Base-by-base conservation (phyloP, 2,329 filamentous ascomycete species). In the Penicillium griseofulvum region DNA sequence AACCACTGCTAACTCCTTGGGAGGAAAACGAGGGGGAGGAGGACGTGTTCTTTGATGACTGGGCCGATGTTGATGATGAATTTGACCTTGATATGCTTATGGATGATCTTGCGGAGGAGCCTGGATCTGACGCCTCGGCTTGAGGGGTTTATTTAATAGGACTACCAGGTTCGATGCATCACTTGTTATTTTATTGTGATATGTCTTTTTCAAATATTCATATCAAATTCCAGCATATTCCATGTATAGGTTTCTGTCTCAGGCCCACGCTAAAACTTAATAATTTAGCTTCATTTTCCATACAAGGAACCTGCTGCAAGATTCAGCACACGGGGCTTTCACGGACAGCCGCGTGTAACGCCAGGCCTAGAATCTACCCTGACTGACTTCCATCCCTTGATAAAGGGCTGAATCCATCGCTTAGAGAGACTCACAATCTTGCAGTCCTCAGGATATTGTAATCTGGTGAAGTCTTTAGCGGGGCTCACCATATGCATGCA, bases 51-150 rank as follows among this genome's bases (percentile, higher is more conserved):
- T 39, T 22, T 49, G 51, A 26, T n/a, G 50, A 48, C 19, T 50
- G 48, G 47, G 43, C 43, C 24, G 51, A 53, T n/a, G 42, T 49
- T 26, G 51, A 49, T 29, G 37, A 53, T 39, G 50, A 33, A 14
- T 29, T 19, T 29, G 51, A 19, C 12, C 24, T 53, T 14, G 51
- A 53, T 9, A 9, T 8, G 5, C 14, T 39, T 10, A 49, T 53
- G 22, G 38, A 44, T 17, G 49, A 51, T 10, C n/a, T 44, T 51
- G 49, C 29, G 2, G 38, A 28, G 39, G 26, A 19, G 8, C 28
- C 19, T 22, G 39, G 22, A 29, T 37, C 49, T 37, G 49, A 51
- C 22, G 5, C 22, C 22, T 45, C n/a, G 6, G 39, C 9, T 10
- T 45, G 31, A 29, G 8, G 16, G n/a, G 6, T n/a, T 9, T 8